Percentiles rank a stretch among this genome's conserved stretches.
These are phyloP conservation scores for Solanum ossicruentum DNA, from an alignment of 257 asterid species.

Conservation along the genomic window DNA sequence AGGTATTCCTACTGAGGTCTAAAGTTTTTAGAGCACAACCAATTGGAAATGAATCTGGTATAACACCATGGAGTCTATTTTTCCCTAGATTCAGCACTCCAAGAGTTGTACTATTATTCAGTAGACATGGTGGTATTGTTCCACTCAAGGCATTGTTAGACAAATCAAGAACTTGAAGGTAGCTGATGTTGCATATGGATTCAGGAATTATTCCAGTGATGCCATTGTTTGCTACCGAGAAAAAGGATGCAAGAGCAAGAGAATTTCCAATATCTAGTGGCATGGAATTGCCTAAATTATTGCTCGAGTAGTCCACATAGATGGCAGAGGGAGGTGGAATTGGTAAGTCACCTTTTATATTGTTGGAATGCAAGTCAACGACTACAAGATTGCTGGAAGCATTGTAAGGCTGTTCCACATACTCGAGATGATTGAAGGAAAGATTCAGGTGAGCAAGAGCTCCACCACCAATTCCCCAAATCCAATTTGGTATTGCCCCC, in stretches of 20 bases:
- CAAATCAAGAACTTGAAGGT: slow-evolving; percentile 30
- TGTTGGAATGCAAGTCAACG: slow-evolving; percentile 26
- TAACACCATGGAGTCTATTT: slow-evolving; percentile 18
- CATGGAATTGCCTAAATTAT: slow-evolving; percentile 25
- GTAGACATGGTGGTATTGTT: slow-evolving; percentile 21
- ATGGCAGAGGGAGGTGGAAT: slow-evolving; percentile 9
- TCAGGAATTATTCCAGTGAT: slow-evolving; percentile 30
- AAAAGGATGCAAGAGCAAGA: background rate
- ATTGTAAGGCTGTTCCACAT: slow-evolving; percentile 18
- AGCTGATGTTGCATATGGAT: slow-evolving; percentile 19
- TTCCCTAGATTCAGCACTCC: slow-evolving; percentile 20
- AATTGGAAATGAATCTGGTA: slow-evolving; percentile 17
- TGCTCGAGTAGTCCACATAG: slow-evolving; percentile 34
- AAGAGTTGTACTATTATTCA: background rate
- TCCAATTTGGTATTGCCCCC: slow-evolving; percentile 48
- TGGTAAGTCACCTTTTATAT: slow-evolving; percentile 16
- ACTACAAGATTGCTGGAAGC: slow-evolving; percentile 2
- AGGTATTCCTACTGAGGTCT: slow-evolving; percentile 22
- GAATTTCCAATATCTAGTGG: slow-evolving; percentile 13
- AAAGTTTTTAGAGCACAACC: slow-evolving; percentile 16
- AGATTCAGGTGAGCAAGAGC: slow-evolving; percentile 19
- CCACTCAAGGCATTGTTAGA: slow-evolving; percentile 26
- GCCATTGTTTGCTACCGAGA: slow-evolving; percentile 17
- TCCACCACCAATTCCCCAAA: slow-evolving; percentile 31
- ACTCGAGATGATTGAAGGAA: slow-evolving; percentile 19